phyloP scores from a whole-genome alignment of 306 rosid species.

The Ceratonia siliqua region DNA sequence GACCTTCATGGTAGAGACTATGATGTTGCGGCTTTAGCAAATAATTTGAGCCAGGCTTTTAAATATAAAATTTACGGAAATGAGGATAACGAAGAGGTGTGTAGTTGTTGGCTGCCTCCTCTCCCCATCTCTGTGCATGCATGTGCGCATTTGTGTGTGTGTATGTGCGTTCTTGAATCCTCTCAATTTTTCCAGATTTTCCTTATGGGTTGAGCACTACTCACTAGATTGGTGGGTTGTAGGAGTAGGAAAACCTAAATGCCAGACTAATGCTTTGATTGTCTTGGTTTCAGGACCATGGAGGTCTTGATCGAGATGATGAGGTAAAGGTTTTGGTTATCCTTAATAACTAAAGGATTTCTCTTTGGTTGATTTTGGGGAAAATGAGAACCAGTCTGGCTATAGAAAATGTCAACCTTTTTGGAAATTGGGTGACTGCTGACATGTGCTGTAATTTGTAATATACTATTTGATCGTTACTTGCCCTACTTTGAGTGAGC shows the following conservation, averaged over 20 bases:
- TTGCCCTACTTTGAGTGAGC: background rate
- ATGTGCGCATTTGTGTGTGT: conserved; percentile 4
- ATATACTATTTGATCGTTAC: background rate
- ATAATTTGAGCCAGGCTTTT: conserved; percentile 92
- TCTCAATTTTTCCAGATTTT: background rate
- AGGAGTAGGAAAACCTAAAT: background rate
- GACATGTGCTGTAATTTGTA: background rate
- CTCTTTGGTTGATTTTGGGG: conserved; percentile 28
- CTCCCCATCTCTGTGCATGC: conserved; percentile 22
- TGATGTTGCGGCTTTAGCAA: conserved; percentile 90
- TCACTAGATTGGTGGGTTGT: background rate
- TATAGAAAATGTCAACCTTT: background rate
- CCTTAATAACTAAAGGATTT: conserved; percentile 19
- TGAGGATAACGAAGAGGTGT: conserved; percentile 92
- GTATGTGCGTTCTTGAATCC: background rate
- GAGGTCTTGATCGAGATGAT: conserved; percentile 75
- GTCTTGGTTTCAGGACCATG: conserved; percentile 70
- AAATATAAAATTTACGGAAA: conserved; percentile 91
- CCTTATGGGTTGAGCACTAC: background rate
- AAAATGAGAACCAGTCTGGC: conserved; percentile 24
- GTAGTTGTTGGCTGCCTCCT: conserved; percentile 15
- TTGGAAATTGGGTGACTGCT: conserved; percentile 2
- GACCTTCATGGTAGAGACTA: conserved; percentile 91
- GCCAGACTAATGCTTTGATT: conserved; percentile 31
- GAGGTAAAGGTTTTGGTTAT: conserved; percentile 60